Evolutionary conservation across 2,329 filamentous ascomycete genomes (phyloP).

Genomic region (Epichloe aotearoae): DNA sequence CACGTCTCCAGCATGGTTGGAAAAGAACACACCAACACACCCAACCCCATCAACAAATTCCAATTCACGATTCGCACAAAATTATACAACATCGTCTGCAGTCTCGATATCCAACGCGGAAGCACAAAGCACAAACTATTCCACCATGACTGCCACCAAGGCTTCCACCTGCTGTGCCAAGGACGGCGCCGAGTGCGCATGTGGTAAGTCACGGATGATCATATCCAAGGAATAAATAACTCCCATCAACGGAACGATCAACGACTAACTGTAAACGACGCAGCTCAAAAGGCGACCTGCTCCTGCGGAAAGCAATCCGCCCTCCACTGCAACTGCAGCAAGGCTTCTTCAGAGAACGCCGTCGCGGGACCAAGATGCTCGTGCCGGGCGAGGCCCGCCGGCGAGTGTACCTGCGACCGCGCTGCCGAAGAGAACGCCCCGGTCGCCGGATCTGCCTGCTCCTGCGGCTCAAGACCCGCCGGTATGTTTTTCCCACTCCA

Average conservation of each 20-base stretch:
- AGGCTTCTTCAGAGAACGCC: constrained; percentile 62
- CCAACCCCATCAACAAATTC: background rate
- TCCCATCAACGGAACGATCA: too few relatives aligned
- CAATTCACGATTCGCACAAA: background rate
- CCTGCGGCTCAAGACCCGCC: constrained; percentile 62
- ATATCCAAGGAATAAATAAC: background rate
- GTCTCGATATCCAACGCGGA: background rate
- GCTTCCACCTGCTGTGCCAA: constrained; percentile 44
- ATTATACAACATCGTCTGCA: background rate
- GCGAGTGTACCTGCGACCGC: constrained; percentile 70
- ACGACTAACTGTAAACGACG: background rate
- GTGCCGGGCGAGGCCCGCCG: constrained; percentile 67
- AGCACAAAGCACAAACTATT: background rate
- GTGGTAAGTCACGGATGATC: constrained; percentile 32
- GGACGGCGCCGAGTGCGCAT: constrained; percentile 38
- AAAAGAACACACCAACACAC: too few relatives aligned
- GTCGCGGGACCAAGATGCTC: constrained; percentile 64
- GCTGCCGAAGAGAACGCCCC: constrained; percentile 56
- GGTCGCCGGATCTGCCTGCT: constrained; percentile 48
- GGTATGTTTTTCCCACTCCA: constrained; percentile 33
- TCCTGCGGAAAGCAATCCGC: constrained; percentile 84
- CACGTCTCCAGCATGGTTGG: background rate
- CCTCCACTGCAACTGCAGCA: constrained; percentile 75
- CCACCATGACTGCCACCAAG: constrained; percentile 23
- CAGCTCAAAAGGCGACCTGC: constrained; percentile 57